Evolutionary conservation across 306 rosid genomes (phyloP).

Genomic region (Trifolium repens): DNA sequence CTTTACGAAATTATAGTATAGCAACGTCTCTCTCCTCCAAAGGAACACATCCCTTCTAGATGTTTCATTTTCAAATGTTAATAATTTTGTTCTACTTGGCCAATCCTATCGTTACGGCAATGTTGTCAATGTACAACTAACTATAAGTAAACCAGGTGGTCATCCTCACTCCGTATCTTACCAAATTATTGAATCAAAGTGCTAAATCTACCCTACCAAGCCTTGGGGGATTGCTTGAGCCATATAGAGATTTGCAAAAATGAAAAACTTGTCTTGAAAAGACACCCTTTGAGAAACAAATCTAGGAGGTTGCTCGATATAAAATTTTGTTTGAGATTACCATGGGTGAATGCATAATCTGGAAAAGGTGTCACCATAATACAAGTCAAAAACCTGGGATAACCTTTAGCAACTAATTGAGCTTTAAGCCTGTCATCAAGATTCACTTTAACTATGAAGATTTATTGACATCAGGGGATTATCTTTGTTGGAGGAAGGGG

Average conservation of each 20-base stretch:
- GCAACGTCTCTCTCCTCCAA: not conserved
- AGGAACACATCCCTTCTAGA: not conserved
- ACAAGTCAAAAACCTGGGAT: constrained; percentile 1
- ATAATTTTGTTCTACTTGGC: not conserved
- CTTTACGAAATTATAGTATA: not conserved
- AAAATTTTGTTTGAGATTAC: constrained; percentile 1
- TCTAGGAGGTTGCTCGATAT: not conserved
- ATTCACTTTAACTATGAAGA: not conserved
- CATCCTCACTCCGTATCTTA: not conserved
- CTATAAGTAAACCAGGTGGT: not conserved
- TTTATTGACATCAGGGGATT: not conserved
- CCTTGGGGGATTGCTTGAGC: not conserved
- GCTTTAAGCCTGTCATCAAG: not conserved
- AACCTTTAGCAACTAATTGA: not conserved
- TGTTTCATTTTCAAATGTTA: not conserved
- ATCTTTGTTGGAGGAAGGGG: not conserved
- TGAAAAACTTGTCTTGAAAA: not conserved
- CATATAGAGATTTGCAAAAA: not conserved
- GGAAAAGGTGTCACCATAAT: not conserved
- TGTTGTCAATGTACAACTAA: not conserved
- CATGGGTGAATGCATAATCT: not conserved
- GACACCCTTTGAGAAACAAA: not conserved
- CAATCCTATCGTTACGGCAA: no score
- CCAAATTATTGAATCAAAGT: not conserved
- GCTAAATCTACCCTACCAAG: not conserved